These are phyloP conservation scores for Paratinospora sagittata DNA, from an alignment of 164 flowering plant species.

Conservation along the genomic window DNA sequence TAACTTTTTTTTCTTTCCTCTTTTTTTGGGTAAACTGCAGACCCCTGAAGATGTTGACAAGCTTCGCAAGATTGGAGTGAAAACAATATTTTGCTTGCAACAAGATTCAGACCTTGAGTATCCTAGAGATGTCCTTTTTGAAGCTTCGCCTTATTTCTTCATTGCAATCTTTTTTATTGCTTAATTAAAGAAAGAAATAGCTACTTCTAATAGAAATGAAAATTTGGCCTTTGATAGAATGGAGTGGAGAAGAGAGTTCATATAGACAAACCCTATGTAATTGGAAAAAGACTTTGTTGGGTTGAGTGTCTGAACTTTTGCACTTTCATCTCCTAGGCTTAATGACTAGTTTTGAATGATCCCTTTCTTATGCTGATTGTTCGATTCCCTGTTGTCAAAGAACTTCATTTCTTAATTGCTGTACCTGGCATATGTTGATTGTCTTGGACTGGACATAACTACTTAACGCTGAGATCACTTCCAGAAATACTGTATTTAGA, in stretches of 20 bases:
- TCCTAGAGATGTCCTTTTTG: conserved; percentile 31
- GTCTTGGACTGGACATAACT: background rate
- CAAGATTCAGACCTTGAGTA: conserved; percentile 96
- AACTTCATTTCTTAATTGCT: background rate
- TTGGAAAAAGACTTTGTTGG: too few relatives aligned
- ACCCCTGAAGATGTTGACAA: conserved; percentile 89
- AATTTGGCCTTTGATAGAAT: too few relatives aligned
- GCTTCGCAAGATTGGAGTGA: conserved; percentile 80
- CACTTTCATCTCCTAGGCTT: background rate
- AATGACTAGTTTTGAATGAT: background rate
- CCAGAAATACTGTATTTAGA: background rate
- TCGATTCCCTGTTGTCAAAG: background rate
- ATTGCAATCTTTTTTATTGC: background rate
- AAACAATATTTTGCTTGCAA: conserved; percentile 90
- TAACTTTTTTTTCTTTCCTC: background rate
- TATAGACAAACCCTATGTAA: too few relatives aligned
- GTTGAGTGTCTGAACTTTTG: background rate
- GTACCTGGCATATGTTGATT: background rate
- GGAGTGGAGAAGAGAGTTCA: too few relatives aligned
- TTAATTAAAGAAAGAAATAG: too few relatives aligned
- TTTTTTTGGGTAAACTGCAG: conserved; percentile 29
- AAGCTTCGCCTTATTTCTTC: conserved; percentile 2
- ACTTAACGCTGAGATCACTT: background rate
- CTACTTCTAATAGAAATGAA: too few relatives aligned
- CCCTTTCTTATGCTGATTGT: background rate